These are phyloP conservation scores for Salmacisia buchloeana DNA, from an alignment of 1,284 basidiomycete species.

Conservation along the genomic window DNA sequence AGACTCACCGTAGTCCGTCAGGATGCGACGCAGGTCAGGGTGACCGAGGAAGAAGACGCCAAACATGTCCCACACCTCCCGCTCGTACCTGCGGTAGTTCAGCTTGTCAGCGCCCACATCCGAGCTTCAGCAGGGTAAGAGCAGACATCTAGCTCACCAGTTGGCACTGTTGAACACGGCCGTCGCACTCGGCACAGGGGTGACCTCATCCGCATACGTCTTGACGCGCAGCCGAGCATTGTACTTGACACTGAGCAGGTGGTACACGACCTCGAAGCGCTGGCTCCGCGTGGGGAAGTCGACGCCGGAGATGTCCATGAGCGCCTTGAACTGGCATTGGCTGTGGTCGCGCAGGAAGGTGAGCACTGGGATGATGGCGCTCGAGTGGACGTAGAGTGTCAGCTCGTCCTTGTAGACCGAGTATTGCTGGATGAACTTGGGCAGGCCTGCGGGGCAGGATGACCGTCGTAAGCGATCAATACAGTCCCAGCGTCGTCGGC, in stretches of 20 bases:
- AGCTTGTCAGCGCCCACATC: background rate
- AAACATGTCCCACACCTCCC: slow-evolving; percentile 96
- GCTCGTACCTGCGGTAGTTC: slow-evolving; percentile 63
- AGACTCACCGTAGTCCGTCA: slow-evolving; percentile 89
- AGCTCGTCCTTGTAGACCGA: slow-evolving; percentile 81
- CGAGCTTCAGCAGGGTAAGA: background rate
- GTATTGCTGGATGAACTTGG: slow-evolving; percentile 49
- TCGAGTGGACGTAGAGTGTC: slow-evolving; percentile 78
- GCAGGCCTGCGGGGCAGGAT: slow-evolving; percentile 40
- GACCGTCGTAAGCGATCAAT: background rate
- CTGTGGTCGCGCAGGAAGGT: slow-evolving; percentile 94
- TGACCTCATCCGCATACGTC: slow-evolving; percentile 94
- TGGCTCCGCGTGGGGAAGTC: slow-evolving; percentile 91
- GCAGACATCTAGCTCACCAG: slow-evolving; percentile 58
- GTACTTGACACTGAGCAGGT: slow-evolving; percentile 74
- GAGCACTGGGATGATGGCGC: slow-evolving; percentile 75
- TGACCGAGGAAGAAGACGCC: slow-evolving; percentile 96
- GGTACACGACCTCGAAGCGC: slow-evolving; percentile 96
- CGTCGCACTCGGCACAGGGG: slow-evolving; percentile 78
- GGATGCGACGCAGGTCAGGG: slow-evolving; percentile 90
- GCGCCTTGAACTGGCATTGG: slow-evolving; percentile 86
- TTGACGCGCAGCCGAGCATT: slow-evolving; percentile 83
- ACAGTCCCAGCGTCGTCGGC: background rate
- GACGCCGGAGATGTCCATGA: slow-evolving; percentile 90
- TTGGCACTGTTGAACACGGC: slow-evolving; percentile 84